Evolutionary conservation across 768 basidiomycete species (phyloP).

Genomic region (Cyathus striatus): DNA sequence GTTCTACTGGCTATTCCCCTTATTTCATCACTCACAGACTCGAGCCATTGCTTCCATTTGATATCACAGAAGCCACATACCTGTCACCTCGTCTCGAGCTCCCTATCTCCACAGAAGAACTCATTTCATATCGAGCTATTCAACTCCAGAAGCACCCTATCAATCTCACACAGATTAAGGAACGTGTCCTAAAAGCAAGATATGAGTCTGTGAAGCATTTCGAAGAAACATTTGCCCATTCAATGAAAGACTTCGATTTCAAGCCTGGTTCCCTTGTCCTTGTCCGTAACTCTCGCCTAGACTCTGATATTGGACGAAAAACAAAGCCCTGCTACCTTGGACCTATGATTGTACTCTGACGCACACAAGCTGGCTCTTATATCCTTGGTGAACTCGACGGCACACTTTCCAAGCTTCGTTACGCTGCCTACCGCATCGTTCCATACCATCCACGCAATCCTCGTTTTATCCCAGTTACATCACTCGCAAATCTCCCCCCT

Average conservation of each 20-base stretch:
- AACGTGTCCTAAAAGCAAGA: not conserved
- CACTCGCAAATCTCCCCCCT: no score
- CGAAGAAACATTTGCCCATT: conserved; percentile 1
- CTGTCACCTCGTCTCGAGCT: conserved; percentile 4
- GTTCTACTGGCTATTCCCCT: conserved; percentile 12
- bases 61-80: conserved; percentile 23
- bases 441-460: no score
- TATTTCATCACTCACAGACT: conserved; percentile 13
- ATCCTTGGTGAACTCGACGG: conserved; percentile 5
- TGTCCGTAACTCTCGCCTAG: conserved; percentile 14
- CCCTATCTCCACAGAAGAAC: not conserved
- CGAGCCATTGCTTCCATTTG: conserved; percentile 14
- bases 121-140: conserved; percentile 1
- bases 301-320: conserved; percentile 15
- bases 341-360: conserved; percentile 8
- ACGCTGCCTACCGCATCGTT: no score
- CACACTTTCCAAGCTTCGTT: no score
- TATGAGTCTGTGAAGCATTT: not conserved
- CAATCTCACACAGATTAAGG: not conserved
- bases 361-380: conserved; percentile 4
- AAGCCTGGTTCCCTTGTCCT: conserved; percentile 13
- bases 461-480: no score
- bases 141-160: not conserved
- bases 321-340: conserved; percentile 19
- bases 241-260: conserved; percentile 9